phyloP scores from a whole-genome alignment of 352 stramenopile genomes.

The Globisporangium barbulae region DNA sequence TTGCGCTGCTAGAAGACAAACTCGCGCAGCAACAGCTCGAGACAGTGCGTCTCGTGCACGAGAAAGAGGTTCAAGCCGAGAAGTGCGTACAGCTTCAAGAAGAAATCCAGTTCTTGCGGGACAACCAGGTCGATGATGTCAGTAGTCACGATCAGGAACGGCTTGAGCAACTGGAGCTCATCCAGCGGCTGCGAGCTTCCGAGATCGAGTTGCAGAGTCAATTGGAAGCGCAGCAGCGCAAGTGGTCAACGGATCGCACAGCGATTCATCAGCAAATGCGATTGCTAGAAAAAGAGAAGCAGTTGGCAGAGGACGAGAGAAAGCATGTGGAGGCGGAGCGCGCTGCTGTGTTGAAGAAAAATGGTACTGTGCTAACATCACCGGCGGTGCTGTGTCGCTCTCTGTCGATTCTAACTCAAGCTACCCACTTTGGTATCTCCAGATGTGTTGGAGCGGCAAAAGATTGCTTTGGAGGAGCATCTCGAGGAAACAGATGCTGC shows the following conservation, averaged over 20 bases:
- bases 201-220: conserved; percentile 51
- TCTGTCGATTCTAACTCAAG: not conserved
- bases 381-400: not conserved
- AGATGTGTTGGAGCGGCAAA: conserved; percentile 17
- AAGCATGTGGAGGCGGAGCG: conserved; percentile 21
- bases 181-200: conserved; percentile 42
- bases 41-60: conserved; percentile 49
- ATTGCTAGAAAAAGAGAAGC: conserved; percentile 53
- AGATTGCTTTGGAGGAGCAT: conserved; percentile 16
- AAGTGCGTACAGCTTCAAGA: conserved; percentile 42
- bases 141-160: conserved; percentile 54
- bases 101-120: conserved; percentile 54
- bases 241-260: conserved; percentile 45
- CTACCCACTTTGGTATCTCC: not conserved
- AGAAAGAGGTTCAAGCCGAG: conserved; percentile 42
- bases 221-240: conserved; percentile 58
- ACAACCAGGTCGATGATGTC: conserved; percentile 45
- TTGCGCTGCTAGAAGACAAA: conserved; percentile 26
- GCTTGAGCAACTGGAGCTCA: conserved; percentile 51
- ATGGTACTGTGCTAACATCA: conserved; percentile 21
- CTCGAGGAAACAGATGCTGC: conserved; percentile 5
- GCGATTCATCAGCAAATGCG: conserved; percentile 48
- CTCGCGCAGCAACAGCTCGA: conserved; percentile 37
- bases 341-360: conserved; percentile 25
- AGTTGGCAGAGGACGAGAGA: conserved; percentile 36